phyloP scores from a whole-genome alignment of 768 basidiomycete species.

The Tephrocybe sp. region DNA sequence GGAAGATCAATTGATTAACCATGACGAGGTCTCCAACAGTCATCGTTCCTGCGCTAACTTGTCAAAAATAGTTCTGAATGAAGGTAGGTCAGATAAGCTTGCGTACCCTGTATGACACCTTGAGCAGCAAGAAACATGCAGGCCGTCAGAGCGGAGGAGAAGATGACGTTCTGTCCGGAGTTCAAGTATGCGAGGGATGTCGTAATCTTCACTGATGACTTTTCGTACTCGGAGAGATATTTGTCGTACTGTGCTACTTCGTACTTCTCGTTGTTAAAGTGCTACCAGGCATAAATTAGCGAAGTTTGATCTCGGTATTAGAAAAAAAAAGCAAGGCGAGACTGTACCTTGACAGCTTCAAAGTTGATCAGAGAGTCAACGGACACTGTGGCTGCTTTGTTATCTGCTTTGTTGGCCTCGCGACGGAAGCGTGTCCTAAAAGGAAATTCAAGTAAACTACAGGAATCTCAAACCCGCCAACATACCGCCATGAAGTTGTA shows the following conservation, averaged over 20 bases:
- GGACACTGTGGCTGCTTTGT: conserved; percentile 89
- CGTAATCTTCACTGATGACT: conserved; percentile 90
- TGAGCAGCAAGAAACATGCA: conserved; percentile 98
- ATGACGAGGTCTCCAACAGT: conserved; percentile 98
- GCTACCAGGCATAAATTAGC: conserved; percentile 39
- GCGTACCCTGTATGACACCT: conserved; percentile 84
- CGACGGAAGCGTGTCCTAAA: conserved; percentile 87
- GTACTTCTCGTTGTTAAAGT: conserved; percentile 95
- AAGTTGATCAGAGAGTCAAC: conserved; percentile 98
- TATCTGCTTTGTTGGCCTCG: conserved; percentile 94
- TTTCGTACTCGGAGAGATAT: conserved; percentile 83
- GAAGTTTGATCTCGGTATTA: not conserved
- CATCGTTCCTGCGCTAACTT: conserved; percentile 75
- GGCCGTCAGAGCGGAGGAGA: conserved; percentile 86
- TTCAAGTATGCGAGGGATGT: conserved; percentile 92
- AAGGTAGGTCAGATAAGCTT: not conserved
- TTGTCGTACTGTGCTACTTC: conserved; percentile 92
- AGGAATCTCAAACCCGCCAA: not conserved
- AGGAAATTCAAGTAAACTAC: conserved; percentile 2
- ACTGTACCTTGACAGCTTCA: conserved; percentile 91
- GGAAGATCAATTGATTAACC: conserved; percentile 99
- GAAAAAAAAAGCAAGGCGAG: not conserved
- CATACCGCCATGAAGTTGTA: conserved; percentile 94
- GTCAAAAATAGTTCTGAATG: not conserved
- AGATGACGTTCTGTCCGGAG: conserved; percentile 96